phyloP scores from a whole-genome alignment of 2,329 filamentous ascomycete species.

The Ophiobolus disseminans region DNA sequence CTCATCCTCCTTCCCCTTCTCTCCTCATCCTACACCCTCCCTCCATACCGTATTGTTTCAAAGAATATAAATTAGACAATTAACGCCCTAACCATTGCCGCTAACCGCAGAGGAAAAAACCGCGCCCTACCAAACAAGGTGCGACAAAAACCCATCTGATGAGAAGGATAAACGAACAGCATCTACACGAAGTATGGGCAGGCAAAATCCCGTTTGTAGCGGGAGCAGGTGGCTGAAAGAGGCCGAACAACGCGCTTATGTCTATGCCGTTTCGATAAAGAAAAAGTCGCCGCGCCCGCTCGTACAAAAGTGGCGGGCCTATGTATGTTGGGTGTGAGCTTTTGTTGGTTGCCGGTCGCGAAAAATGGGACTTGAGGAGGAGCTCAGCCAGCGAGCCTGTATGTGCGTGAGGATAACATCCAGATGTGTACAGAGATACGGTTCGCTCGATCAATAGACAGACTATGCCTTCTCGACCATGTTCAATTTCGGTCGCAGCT shows the following conservation, averaged over 20 bases:
- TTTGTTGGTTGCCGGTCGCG: conserved; percentile 20
- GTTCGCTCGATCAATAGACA: conserved; percentile 7
- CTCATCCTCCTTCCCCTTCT: conserved; percentile 5
- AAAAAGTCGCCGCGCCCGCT: conserved; percentile 39
- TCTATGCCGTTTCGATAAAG: conserved; percentile 41
- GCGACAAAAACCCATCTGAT: too few relatives aligned
- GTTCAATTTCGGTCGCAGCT: conserved; percentile 65
- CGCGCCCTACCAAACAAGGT: too few relatives aligned
- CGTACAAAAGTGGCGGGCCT: conserved; percentile 15
- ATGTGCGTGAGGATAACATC: conserved; percentile 12
- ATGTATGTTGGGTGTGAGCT: conserved; percentile 33
- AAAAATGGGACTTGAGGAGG: conserved; percentile 12
- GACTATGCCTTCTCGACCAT: conserved; percentile 48
- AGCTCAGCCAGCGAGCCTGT: conserved; percentile 45
- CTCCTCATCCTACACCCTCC: neutral
- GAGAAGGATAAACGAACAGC: too few relatives aligned
- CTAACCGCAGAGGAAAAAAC: conserved; percentile 23
- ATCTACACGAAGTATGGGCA: conserved; percentile 14
- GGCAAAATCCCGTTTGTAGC: too few relatives aligned
- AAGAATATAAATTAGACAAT: conserved; percentile 35
- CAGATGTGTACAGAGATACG: conserved; percentile 11
- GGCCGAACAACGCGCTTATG: conserved; percentile 29
- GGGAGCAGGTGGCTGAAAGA: conserved; percentile 10
- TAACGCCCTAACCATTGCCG: conserved; percentile 22
- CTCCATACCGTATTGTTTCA: neutral